Base-by-base conservation (phyloP, 805 yeast species). In the Lipomyces yamadae region DNA sequence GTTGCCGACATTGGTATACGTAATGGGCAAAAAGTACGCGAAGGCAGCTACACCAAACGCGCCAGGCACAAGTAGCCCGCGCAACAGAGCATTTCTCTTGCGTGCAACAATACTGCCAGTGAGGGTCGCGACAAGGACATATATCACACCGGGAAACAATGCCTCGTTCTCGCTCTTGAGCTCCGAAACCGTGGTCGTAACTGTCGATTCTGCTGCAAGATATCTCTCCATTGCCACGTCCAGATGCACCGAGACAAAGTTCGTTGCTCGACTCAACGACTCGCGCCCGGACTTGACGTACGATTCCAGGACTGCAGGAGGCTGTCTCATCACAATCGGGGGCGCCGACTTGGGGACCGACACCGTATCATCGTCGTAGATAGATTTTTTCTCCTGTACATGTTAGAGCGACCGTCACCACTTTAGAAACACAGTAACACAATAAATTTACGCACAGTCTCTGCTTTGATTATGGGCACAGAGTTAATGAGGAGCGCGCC, bases 41-140 rank as follows among this genome's bases (percentile, higher is more conserved):
- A 92, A 90, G 0, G 94, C 86, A 4, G 80, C 83, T 35, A 84
- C 68, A 13, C 93, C 95, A 62, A 88, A 82, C 0, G 80, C 78
- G 2, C 87, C 64, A 1, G 97, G 97, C 15, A 84, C 78, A 0
- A 83, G 68, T 2, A 82, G 80, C 13, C 67, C 61, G 73, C 87
- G 85, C 11, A 89, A 74, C 1, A 87, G 61, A 30, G 87, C 70
- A 64, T 86, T 86, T 65, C 89, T 82, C 72, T 88, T 86, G 73
- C 96, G 89, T 1, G 95, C 85, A 60, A 87, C 72, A 61, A 91
- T 87, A 57, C 89, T 84, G 50, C 97, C 97, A 6, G 91, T 79
- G 63, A 92, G 81, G 1, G 86, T 83, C 13, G 91, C 92, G 35
- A 91, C 84, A 8, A 86, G 75, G 52, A 92, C 81, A 75, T 90